Conservation (phyloP, 1,139 yeast species). For the Candida dubliniensis region DNA sequence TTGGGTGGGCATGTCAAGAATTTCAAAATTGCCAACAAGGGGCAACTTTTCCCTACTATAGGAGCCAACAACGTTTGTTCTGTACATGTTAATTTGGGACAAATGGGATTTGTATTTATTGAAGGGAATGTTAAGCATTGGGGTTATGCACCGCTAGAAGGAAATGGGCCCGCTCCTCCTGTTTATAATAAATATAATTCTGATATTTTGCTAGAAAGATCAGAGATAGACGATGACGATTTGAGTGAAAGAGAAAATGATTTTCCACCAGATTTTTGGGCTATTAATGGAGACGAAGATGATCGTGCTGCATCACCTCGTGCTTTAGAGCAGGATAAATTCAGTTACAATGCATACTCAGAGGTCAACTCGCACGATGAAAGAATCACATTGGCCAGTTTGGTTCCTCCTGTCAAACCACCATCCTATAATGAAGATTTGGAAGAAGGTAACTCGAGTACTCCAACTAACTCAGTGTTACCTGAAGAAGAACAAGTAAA, state of each 20-base stretch:
- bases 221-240: slow-evolving; percentile 53
- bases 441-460: background rate
- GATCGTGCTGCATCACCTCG: slow-evolving; percentile 4
- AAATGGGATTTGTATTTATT: slow-evolving; percentile 57
- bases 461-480: background rate
- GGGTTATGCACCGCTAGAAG: slow-evolving; percentile 66
- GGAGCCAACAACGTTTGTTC: slow-evolving; percentile 56
- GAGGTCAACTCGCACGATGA: slow-evolving; percentile 37
- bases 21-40: slow-evolving; percentile 36
- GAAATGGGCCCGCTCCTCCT: slow-evolving; percentile 64
- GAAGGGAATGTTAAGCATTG: slow-evolving; percentile 63
- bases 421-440: slow-evolving; percentile 30
- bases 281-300: slow-evolving; percentile 18
- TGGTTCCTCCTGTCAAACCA: slow-evolving; percentile 33
- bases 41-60: slow-evolving; percentile 50
- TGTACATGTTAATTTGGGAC: slow-evolving; percentile 57
- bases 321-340: slow-evolving; percentile 30
- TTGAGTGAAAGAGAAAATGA: slow-evolving; percentile 47
- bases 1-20: slow-evolving; percentile 67
- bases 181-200: slow-evolving; percentile 55
- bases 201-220: slow-evolving; percentile 54
- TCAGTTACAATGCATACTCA: slow-evolving; percentile 43
- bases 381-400: slow-evolving; percentile 41
- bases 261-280: slow-evolving; percentile 60
- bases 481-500: background rate